These are phyloP conservation scores for Orbilia blumenaviensis DNA, from an alignment of 2,329 filamentous ascomycete genomes.

Conservation along the genomic window DNA sequence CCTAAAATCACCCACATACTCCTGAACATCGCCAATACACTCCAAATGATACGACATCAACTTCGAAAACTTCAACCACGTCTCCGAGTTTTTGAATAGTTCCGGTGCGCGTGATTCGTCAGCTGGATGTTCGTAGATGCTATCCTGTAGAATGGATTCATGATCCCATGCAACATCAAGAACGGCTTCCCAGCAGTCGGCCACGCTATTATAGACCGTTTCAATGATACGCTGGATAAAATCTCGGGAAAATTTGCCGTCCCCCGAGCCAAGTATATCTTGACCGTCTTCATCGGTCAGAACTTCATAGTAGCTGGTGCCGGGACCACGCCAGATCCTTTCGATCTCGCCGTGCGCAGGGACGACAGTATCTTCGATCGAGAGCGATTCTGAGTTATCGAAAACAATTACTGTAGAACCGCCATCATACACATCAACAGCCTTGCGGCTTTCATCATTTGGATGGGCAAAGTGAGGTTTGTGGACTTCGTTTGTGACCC, in stretches of 20 bases:
- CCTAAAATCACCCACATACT: slow-evolving; percentile 47
- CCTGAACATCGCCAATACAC: slow-evolving; percentile 52
- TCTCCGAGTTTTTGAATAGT: slow-evolving; percentile 65
- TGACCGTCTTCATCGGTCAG: slow-evolving; percentile 63
- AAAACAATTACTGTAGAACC: slow-evolving; percentile 67
- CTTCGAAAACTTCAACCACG: slow-evolving; percentile 67
- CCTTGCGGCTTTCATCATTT: slow-evolving; percentile 58
- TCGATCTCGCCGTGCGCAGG: slow-evolving; percentile 66
- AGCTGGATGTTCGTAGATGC: slow-evolving; percentile 67
- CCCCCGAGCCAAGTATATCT: slow-evolving; percentile 61
- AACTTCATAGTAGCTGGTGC: slow-evolving; percentile 62
- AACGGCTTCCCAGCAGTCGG: slow-evolving; percentile 64
- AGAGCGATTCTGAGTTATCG: slow-evolving; percentile 65
- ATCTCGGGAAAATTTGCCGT: slow-evolving; percentile 22
- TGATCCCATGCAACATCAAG: slow-evolving; percentile 64
- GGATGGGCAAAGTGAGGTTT: slow-evolving; percentile 59
- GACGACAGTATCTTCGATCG: slow-evolving; percentile 65
- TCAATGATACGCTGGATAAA: slow-evolving; percentile 60
- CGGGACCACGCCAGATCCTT: slow-evolving; percentile 66
- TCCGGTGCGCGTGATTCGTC: slow-evolving; percentile 67
- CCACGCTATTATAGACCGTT: slow-evolving; percentile 64
- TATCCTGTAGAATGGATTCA: slow-evolving; percentile 65
- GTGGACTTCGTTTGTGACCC: slow-evolving; percentile 62
- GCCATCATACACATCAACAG: slow-evolving; percentile 64
- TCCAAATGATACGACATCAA: slow-evolving; percentile 66